Conservation (phyloP, 163 green algal genomes). For the Scenedesmus sp. region DNA sequence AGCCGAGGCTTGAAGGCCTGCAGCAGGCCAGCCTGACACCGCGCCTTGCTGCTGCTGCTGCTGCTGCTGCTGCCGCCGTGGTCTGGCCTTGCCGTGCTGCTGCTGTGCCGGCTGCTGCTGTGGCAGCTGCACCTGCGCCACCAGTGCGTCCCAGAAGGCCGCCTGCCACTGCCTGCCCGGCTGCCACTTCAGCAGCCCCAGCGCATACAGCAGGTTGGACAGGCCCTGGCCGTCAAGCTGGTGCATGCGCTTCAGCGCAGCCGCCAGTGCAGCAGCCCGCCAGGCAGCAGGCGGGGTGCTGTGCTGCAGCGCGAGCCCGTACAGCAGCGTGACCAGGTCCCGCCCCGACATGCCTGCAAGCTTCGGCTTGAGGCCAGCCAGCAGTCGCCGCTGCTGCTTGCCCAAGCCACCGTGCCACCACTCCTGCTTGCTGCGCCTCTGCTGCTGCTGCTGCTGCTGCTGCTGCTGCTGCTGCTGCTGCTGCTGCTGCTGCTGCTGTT, state of each 20-base stretch:
- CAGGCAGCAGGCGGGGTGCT: neutral
- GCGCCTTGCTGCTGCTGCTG: conserved; percentile 16
- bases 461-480: neutral
- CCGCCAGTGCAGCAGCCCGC: neutral
- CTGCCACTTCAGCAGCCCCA: conserved; percentile 29
- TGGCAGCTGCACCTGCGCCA: conserved; percentile 3
- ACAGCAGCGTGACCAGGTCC: neutral
- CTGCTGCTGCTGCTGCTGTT: conserved; percentile 24
- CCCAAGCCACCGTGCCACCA: neutral
- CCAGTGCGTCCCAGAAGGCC: conserved; percentile 13
- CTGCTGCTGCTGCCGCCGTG: neutral
- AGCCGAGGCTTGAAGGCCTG: neutral
- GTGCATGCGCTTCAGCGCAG: neutral
- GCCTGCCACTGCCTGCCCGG: conserved; percentile 28
- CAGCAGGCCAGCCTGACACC: neutral
- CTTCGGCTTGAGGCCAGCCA: neutral
- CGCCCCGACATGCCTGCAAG: neutral
- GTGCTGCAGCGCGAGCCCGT: neutral
- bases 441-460: conserved; percentile 14
- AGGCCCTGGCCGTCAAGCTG: conserved; percentile 43
- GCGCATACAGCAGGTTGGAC: conserved; percentile 34
- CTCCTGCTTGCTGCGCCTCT: neutral
- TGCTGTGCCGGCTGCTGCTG: neutral
- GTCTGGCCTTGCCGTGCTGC: conserved; percentile 4
- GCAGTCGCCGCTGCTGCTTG: conserved; percentile 23